These are phyloP conservation scores for Alloteropsis semialata DNA, from an alignment of 176 grass and related monocot species.

Conservation along the genomic window DNA sequence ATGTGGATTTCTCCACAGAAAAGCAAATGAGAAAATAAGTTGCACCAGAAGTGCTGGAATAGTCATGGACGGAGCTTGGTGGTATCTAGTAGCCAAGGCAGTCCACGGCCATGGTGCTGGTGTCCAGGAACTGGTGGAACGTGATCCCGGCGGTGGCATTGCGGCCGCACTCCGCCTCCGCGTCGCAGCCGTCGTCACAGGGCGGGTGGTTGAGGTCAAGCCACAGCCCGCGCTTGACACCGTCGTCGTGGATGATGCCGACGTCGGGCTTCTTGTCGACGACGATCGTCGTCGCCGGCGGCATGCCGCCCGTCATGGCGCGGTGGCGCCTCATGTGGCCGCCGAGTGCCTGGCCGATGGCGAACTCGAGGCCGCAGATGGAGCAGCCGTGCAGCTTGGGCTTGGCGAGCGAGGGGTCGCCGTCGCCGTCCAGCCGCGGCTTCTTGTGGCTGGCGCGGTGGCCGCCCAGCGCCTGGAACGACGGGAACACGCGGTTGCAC, in stretches of 20 bases:
- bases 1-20: constrained; percentile 35
- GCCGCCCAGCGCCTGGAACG: constrained; percentile 87
- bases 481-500: constrained; percentile 81
- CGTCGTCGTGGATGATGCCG: background rate
- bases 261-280: constrained; percentile 22
- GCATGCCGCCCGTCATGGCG: constrained; percentile 3
- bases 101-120: constrained; percentile 29
- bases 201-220: constrained; percentile 55
- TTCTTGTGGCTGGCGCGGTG: constrained; percentile 99
- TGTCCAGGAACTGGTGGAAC: constrained; percentile 57
- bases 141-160: background rate
- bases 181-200: background rate
- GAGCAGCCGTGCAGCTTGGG: constrained; percentile 66
- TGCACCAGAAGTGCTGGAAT: background rate
- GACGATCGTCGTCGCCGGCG: background rate
- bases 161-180: constrained; percentile 20
- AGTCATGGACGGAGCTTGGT: constrained; percentile 13
- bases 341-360: constrained; percentile 65
- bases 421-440: constrained; percentile 46
- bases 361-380: constrained; percentile 65
- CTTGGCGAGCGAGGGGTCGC: constrained; percentile 24
- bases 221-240: constrained; percentile 24
- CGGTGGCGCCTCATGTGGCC: constrained; percentile 80
- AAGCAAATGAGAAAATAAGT: background rate
- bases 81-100: constrained; percentile 42